Base-by-base conservation (phyloP, 768 basidiomycete genomes). In the Phanerodontia chrysosporium region DNA sequence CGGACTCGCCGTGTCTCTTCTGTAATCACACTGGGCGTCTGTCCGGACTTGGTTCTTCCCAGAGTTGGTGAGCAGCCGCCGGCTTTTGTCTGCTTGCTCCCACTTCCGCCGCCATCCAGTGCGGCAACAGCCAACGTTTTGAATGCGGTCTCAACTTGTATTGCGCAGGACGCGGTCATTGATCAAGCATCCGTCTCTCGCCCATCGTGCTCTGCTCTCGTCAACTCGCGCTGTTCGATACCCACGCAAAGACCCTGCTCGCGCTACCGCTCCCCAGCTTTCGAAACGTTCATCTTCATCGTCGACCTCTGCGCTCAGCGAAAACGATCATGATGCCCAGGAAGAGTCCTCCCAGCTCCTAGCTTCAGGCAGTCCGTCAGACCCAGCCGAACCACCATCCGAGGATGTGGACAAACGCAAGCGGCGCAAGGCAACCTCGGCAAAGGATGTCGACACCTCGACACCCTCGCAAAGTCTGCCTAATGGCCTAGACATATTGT, bases 401-500 rank as follows among this genome's bases (percentile, higher is more conserved):
- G 81, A 80, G 42, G 79, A 78, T 45, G 67, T 69, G 44, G 81
- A 69, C 56, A 70, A 68, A 61, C 66, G 64, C 30, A 69, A 78
- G 69, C 68, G 79, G 46, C 69, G 76, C 0, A 75, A 76, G 49
- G 57, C 73, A 6, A 61, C 72, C 28, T 49, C 73, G 36, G 48
- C 48, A 32, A 61, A 61, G 55, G 60, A 65, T 1, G 21, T 63
- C 22, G 63, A 82, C 8, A 16, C 56, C 7, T 28, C 39, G 18
- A 8, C 53, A 32, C 63, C 75, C 44, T 39, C 61, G 14, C 64
- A 82, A 24, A 77, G 82, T 51, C 73, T 90, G 8, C 88, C 89
- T 1, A 65, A 73, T 39, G 81, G 73, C 29, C 73, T 84, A 61
- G 76, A 67, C 59, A 81, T 92, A 51, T 76, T 92, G n/a, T 92